Conservation (phyloP, 306 rosid genomes). For the Purshia tridentata region DNA sequence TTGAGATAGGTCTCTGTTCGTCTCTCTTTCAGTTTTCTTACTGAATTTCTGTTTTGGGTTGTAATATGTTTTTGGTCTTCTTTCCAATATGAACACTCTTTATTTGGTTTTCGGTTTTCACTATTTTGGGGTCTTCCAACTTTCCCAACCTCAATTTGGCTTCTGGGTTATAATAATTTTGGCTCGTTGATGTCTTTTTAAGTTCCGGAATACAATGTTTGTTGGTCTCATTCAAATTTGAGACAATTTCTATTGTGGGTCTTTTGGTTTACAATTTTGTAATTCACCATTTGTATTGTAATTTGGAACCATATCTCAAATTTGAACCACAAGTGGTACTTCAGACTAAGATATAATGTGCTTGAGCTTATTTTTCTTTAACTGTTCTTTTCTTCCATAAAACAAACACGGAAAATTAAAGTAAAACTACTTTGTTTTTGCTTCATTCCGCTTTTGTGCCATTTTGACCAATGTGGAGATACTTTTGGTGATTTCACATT, state of each 20-base stretch:
- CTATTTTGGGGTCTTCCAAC: neutral
- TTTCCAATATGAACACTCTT: neutral
- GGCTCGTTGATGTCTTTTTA: neutral
- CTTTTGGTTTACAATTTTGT: neutral
- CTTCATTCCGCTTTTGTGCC: neutral
- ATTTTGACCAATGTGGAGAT: neutral
- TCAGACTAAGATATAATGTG: neutral
- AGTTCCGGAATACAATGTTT: neutral
- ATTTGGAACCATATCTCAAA: neutral
- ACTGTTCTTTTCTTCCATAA: neutral
- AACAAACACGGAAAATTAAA: neutral
- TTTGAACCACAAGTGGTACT: neutral
- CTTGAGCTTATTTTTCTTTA: neutral
- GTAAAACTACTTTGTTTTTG: neutral
- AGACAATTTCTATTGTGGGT: too few relatives aligned
- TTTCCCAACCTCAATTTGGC: neutral
- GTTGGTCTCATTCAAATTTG: neutral
- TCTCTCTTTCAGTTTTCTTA: neutral
- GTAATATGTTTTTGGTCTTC: neutral
- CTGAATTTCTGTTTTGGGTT: neutral
- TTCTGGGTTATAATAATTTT: neutral
- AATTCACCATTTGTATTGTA: neutral
- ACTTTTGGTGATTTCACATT: neutral
- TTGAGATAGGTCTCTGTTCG: conserved; percentile 51
- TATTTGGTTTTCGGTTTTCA: neutral